Evolutionary conservation across 768 basidiomycete genomes (phyloP).

Genomic region (Mycena amicta): DNA sequence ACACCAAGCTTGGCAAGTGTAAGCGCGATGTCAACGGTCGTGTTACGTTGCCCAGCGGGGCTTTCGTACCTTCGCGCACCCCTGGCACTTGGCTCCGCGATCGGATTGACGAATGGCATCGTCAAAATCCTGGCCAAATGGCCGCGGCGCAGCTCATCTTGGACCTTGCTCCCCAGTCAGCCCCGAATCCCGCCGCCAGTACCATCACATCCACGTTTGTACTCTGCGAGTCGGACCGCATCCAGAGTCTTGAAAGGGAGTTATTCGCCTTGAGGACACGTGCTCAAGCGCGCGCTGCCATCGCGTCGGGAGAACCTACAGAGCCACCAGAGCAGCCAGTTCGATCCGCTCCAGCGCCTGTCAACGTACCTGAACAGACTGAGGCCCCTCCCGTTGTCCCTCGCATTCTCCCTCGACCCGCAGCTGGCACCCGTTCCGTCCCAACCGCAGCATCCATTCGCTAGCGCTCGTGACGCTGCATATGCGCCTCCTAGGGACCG

Average conservation of each 20-base stretch:
- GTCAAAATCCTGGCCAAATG: constrained; percentile 14
- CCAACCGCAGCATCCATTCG: constrained; percentile 5
- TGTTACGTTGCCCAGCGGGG: constrained; percentile 26
- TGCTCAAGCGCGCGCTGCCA: constrained; percentile 6
- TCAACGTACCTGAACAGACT: neutral
- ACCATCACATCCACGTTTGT: neutral
- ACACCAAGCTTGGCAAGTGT: constrained; percentile 21
- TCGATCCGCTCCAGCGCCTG: neutral
- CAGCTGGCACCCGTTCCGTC: neutral
- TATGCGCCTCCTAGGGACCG: constrained; percentile 14
- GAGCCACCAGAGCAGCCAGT: constrained; percentile 1
- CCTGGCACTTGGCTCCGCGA: constrained; percentile 4
- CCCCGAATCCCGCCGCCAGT: no score
- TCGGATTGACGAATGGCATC: constrained; percentile 16
- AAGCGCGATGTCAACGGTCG: constrained; percentile 26
- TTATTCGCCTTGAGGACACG: constrained; percentile 9
- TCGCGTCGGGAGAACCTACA: constrained; percentile 4
- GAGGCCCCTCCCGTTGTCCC: neutral
- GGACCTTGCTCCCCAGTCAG: neutral
- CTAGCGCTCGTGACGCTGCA: constrained; percentile 5
- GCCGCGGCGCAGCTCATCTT: constrained; percentile 9
- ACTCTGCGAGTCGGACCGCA: constrained; percentile 1
- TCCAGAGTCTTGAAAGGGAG: constrained; percentile 5
- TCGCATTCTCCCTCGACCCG: neutral
- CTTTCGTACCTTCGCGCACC: constrained; percentile 22